Conservation (phyloP, 495 filamentous ascomycete species). For the Hapsidospora chrysogenum region DNA sequence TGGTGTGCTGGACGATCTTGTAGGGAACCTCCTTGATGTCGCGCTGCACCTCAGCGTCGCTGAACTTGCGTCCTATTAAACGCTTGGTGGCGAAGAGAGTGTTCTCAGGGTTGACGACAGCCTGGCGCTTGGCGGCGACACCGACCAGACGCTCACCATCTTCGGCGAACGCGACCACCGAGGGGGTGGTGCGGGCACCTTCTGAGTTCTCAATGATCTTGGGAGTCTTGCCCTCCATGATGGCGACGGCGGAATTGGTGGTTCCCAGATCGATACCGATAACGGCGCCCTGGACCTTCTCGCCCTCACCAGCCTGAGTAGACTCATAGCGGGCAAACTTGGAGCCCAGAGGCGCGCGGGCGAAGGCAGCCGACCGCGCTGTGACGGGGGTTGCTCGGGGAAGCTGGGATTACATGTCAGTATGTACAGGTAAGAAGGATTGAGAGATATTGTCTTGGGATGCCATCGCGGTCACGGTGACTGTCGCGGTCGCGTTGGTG, state of each 20-base stretch:
- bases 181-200: constrained; percentile 91
- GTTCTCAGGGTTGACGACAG: constrained; percentile 98
- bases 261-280: constrained; percentile 98
- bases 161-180: constrained; percentile 91
- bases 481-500: no score
- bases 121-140: constrained; percentile 97
- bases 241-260: constrained; percentile 93
- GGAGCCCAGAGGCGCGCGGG: constrained; percentile 29
- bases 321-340: constrained; percentile 56
- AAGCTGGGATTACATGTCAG: constrained; percentile 32
- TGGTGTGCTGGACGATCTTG: constrained; percentile 97
- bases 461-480: no score
- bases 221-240: constrained; percentile 92
- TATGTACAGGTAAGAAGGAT: constrained; percentile 7
- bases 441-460: no score
- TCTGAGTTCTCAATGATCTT: constrained; percentile 97
- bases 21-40: constrained; percentile 98
- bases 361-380: constrained; percentile 41
- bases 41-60: constrained; percentile 87
- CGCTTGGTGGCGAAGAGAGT: constrained; percentile 99
- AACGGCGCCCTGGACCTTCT: constrained; percentile 82
- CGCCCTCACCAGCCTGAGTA: constrained; percentile 33
- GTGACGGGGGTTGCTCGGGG: constrained; percentile 41
- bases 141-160: constrained; percentile 94
- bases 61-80: constrained; percentile 97